Conservation (phyloP, 1,284 basidiomycete genomes). For the Melampsora americana region DNA sequence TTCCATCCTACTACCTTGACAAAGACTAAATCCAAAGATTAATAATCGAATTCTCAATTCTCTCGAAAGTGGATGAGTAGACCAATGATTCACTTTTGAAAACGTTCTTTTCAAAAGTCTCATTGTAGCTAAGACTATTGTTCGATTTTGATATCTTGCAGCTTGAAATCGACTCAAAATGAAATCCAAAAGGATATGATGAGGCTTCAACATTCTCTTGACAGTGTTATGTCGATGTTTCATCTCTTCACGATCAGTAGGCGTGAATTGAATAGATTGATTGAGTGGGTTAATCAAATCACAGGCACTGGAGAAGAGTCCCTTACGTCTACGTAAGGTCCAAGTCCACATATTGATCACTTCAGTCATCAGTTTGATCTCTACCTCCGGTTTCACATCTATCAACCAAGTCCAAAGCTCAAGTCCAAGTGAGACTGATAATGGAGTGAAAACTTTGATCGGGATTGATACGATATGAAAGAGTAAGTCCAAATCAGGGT, state of each 20-base stretch:
- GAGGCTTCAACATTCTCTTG: slow-evolving; percentile 73
- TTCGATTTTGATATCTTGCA: slow-evolving; percentile 78
- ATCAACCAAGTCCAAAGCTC: slow-evolving; percentile 98
- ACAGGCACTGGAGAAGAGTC: slow-evolving; percentile 71
- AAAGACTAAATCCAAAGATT: slow-evolving; percentile 85
- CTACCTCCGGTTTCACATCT: slow-evolving; percentile 73
- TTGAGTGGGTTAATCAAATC: slow-evolving; percentile 80
- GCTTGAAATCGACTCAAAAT: slow-evolving; percentile 91
- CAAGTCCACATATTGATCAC: slow-evolving; percentile 81
- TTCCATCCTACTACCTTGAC: slow-evolving; percentile 84
- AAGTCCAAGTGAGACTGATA: slow-evolving; percentile 77
- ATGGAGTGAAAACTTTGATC: slow-evolving; percentile 81
- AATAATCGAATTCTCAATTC: slow-evolving; percentile 85
- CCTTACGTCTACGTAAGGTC: slow-evolving; percentile 71
- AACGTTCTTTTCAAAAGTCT: slow-evolving; percentile 75
- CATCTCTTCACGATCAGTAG: slow-evolving; percentile 80
- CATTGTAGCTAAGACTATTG: slow-evolving; percentile 80
- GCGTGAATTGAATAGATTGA: slow-evolving; percentile 80
- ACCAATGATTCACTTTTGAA: slow-evolving; percentile 49
- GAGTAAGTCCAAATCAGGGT: slow-evolving; percentile 82
- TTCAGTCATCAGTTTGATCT: slow-evolving; percentile 76
- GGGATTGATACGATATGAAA: slow-evolving; percentile 85
- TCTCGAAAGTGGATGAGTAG: slow-evolving; percentile 80
- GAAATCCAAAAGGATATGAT: slow-evolving; percentile 79
- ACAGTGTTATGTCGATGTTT: slow-evolving; percentile 71